A percentile compares a stretch with the other conserved stretches of the same genome.
Evolutionary conservation across 306 rosid genomes (phyloP).

Genomic region (Lupinus albus): DNA sequence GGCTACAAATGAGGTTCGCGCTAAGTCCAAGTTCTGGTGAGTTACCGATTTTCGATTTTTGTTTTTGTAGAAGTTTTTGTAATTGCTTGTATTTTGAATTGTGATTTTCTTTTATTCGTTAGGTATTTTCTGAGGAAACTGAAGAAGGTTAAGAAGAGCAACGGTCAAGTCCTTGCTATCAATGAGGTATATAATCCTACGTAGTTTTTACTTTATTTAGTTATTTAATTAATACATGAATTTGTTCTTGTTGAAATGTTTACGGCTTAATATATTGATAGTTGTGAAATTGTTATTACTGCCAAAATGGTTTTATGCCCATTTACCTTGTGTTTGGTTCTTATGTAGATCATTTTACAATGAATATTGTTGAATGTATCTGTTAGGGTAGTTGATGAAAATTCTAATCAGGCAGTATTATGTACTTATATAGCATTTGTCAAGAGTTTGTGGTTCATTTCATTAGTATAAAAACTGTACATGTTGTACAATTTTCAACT

Average conservation of each 20-base stretch:
- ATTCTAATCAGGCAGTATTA: too few species aligned
- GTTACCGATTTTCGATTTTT: too few species aligned
- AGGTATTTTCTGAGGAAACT: constrained; percentile 88
- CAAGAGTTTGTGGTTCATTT: neutral
- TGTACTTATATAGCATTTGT: neutral
- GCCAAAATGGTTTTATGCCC: neutral
- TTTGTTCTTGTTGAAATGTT: too few species aligned
- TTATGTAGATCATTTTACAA: neutral
- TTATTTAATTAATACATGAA: neutral
- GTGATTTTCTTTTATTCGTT: constrained; percentile 6
- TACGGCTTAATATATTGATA: too few species aligned
- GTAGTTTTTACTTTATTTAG: neutral
- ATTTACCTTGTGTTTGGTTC: neutral
- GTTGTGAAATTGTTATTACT: neutral
- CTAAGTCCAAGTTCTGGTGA: constrained; percentile 93
- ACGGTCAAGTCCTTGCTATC: constrained; percentile 81
- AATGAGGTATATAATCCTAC: constrained; percentile 43
- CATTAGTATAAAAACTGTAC: too few species aligned
- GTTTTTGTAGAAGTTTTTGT: neutral
- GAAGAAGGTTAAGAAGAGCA: constrained; percentile 95
- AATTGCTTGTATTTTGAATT: neutral
- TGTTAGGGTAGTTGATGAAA: too few species aligned
- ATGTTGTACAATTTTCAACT: too few species aligned
- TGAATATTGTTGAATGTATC: neutral
- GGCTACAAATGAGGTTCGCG: constrained; percentile 96